Conservation (phyloP, 257 asterid species). For the Ilex aquifolium region DNA sequence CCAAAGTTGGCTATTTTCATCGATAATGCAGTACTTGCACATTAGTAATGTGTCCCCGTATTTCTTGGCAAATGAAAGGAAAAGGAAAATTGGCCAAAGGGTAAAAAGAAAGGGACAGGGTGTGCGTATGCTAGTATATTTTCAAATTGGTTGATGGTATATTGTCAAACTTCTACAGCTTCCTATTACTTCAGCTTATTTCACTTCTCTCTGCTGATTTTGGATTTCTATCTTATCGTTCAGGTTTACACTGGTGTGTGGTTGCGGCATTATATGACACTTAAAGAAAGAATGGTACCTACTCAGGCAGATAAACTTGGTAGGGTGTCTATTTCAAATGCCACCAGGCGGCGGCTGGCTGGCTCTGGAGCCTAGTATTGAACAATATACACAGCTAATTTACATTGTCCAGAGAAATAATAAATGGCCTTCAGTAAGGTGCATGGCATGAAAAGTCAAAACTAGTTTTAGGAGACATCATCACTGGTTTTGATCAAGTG, state of each 20-base stretch:
- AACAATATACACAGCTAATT: neutral
- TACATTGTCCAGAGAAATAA: neutral
- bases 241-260: slow-evolving; percentile 96
- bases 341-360: slow-evolving; percentile 83
- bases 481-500: neutral
- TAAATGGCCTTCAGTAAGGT: too few relatives aligned
- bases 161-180: too few relatives aligned
- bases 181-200: too few relatives aligned
- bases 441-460: neutral
- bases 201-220: too few relatives aligned
- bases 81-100: too few relatives aligned
- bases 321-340: slow-evolving; percentile 79
- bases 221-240: neutral
- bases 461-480: neutral
- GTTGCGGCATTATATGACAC: slow-evolving; percentile 74
- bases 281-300: slow-evolving; percentile 46
- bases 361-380: slow-evolving; percentile 64
- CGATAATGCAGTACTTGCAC: too few relatives aligned
- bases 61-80: too few relatives aligned
- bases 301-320: slow-evolving; percentile 65
- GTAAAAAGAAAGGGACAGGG: too few relatives aligned
- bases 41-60: too few relatives aligned
- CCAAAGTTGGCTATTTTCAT: too few relatives aligned
- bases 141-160: too few relatives aligned
- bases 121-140: too few relatives aligned